These are phyloP conservation scores for Mycena sp. DNA, from an alignment of 1,284 basidiomycete species.

Conservation along the genomic window DNA sequence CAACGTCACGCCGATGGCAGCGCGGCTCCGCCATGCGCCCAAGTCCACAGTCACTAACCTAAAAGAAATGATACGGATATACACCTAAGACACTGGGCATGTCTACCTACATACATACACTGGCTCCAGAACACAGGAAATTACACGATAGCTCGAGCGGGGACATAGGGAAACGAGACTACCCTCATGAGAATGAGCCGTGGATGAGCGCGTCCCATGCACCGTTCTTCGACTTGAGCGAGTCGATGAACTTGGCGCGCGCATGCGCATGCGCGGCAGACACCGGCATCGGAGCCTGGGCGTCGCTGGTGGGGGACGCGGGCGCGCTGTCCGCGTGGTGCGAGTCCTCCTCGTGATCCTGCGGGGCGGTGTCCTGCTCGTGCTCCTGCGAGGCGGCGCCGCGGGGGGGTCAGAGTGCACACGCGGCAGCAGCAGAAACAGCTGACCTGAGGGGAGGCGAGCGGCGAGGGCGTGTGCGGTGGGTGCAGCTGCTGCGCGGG, in stretches of 20 bases:
- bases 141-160: too few species aligned
- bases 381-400: too few species aligned
- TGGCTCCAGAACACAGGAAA: background rate
- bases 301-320: too few species aligned
- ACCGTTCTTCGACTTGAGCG: slow-evolving; percentile 30
- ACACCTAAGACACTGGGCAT: too few species aligned
- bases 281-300: background rate
- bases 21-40: too few species aligned
- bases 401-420: slow-evolving; percentile 24
- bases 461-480: slow-evolving; percentile 20
- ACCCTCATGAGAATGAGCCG: slow-evolving; percentile 26
- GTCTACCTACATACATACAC: slow-evolving; percentile 3
- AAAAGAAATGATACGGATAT: too few species aligned
- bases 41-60: too few species aligned
- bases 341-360: too few species aligned
- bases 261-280: background rate
- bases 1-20: too few species aligned
- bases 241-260: slow-evolving; percentile 30
- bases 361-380: slow-evolving; percentile 2
- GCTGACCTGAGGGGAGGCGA: slow-evolving; percentile 22
- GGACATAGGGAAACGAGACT: background rate
- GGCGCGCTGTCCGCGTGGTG: background rate
- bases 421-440: background rate
- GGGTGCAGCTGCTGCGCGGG: slow-evolving; percentile 2
- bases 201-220: slow-evolving; percentile 32